Evolutionary conservation across 306 rosid species (phyloP).

Genomic region (Cucumis melo): DNA sequence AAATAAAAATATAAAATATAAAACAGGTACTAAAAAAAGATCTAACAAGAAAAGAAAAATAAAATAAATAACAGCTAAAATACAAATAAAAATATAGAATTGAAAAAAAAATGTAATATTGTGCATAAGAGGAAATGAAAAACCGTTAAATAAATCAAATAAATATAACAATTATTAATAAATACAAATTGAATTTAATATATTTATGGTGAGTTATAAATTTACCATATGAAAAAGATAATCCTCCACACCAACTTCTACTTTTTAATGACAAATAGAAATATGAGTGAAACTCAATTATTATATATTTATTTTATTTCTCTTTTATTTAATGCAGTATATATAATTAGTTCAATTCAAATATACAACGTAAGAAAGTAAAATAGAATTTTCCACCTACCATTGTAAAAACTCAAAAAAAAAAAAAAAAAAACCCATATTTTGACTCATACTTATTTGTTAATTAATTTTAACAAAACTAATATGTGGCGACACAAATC

Average conservation of each 20-base stretch:
- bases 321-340: neutral
- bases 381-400: neutral
- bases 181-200: neutral
- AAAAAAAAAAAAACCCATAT: neutral
- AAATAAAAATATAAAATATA: neutral
- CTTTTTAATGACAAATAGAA: neutral
- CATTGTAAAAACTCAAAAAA: neutral
- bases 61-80: neutral
- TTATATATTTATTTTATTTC: neutral
- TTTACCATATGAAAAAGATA: neutral
- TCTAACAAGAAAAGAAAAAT: too few species aligned
- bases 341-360: neutral
- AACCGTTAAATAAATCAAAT: neutral
- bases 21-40: too few species aligned
- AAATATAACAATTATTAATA: neutral
- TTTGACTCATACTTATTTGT: neutral
- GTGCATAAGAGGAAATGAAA: neutral
- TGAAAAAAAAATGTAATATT: neutral
- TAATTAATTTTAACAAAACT: neutral
- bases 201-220: neutral
- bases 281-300: neutral
- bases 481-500: neutral
- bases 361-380: neutral
- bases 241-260: neutral
- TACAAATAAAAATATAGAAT: neutral